phyloP scores from a whole-genome alignment of 2,329 filamentous ascomycete species.

The Cercospora zeae-maydis region DNA sequence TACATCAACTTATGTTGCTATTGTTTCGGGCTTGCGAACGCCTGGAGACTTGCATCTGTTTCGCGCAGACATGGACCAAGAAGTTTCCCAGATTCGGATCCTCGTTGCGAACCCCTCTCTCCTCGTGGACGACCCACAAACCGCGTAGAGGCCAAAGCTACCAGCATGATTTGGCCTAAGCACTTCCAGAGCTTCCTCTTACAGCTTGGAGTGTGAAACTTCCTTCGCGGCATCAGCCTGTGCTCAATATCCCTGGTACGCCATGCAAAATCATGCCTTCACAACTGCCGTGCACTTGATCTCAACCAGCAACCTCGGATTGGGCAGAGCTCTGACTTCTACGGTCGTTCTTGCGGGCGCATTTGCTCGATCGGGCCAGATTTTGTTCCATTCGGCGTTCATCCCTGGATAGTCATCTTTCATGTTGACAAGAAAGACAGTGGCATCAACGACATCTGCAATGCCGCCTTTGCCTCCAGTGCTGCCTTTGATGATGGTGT shows the following conservation, averaged over 20 bases:
- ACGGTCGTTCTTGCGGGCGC: slow-evolving; percentile 38
- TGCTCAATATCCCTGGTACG: not conserved
- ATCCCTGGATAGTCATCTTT: slow-evolving; percentile 43
- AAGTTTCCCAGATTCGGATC: no score
- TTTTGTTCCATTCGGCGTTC: slow-evolving; percentile 49
- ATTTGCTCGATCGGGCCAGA: slow-evolving; percentile 38
- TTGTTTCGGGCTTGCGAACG: no score
- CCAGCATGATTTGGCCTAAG: not conserved
- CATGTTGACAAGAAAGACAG: slow-evolving; percentile 45
- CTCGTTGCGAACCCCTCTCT: no score
- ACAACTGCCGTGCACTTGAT: slow-evolving; percentile 15
- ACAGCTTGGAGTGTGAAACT: not conserved
- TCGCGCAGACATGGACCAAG: no score
- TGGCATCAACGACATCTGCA: slow-evolving; percentile 27
- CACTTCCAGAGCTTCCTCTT: not conserved
- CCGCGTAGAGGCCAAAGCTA: not conserved
- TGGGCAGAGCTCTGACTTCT: slow-evolving; percentile 18
- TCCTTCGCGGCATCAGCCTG: not conserved
- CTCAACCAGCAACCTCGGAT: slow-evolving; percentile 14
- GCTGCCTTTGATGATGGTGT: slow-evolving; percentile 18
- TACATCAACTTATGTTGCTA: no score
- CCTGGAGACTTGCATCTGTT: no score
- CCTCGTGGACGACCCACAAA: not conserved
- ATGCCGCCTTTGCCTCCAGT: slow-evolving; percentile 16
- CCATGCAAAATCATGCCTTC: slow-evolving; percentile 1